Conservation (phyloP, 257 asterid genomes). For the Agastache rugosa region DNA sequence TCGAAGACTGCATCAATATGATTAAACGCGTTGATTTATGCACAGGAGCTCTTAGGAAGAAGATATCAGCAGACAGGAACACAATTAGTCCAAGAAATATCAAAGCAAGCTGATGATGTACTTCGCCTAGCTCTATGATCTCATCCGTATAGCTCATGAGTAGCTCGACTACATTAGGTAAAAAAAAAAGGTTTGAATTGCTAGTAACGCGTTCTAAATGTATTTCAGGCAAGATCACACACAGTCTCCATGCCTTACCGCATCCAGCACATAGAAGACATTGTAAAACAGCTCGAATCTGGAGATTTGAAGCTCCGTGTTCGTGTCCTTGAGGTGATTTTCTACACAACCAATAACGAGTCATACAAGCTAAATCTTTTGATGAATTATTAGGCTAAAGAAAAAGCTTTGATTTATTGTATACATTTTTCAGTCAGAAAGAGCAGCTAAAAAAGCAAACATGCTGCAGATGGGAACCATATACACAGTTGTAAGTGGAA, state of each 20-base stretch:
- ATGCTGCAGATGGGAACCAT: constrained; percentile 89
- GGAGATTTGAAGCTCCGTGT: constrained; percentile 93
- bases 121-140: background rate
- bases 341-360: background rate
- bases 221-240: constrained; percentile 65
- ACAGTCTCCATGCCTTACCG: constrained; percentile 91
- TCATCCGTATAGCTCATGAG: background rate
- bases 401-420: background rate
- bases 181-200: background rate
- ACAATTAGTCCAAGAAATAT: constrained; percentile 70
- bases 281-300: constrained; percentile 76
- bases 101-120: constrained; percentile 90
- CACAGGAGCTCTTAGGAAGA: constrained; percentile 76
- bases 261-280: constrained; percentile 77
- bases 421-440: constrained; percentile 66
- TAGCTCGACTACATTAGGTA: constrained; percentile 12
- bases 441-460: constrained; percentile 86
- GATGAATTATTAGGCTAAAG: background rate
- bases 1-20: background rate
- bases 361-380: background rate
- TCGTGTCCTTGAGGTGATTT: constrained; percentile 83
- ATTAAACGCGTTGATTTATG: constrained; percentile 11
- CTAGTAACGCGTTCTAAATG: background rate
- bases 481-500: constrained; percentile 73
- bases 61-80: constrained; percentile 60